Evolutionary conservation across 192 early-diverging fungal species (phyloP).

Genomic region (Chytriomyces confervae): DNA sequence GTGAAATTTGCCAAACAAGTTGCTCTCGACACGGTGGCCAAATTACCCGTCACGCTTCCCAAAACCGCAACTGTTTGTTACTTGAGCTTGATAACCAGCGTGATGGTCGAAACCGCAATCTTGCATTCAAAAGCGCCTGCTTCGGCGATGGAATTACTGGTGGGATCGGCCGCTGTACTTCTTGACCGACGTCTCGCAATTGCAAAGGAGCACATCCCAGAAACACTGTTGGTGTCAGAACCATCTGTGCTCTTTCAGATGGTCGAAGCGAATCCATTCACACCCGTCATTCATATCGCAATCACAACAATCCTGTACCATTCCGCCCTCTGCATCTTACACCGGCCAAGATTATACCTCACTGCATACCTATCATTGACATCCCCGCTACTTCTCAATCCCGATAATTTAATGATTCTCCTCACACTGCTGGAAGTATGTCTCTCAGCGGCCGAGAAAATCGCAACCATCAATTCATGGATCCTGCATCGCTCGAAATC

Average conservation of each 20-base stretch:
- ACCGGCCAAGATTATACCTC: conserved; percentile 11
- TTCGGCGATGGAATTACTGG: background rate
- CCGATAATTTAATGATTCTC: background rate
- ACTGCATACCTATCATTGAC: conserved; percentile 11
- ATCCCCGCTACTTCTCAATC: background rate
- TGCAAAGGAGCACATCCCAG: background rate
- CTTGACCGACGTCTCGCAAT: background rate
- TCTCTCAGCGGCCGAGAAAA: background rate
- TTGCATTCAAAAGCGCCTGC: background rate
- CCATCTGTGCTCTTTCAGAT: background rate
- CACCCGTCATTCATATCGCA: background rate
- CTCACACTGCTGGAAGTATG: conserved; percentile 1
- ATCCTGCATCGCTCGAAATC: conserved; percentile 1
- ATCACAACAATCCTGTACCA: conserved; percentile 25
- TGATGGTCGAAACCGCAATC: background rate
- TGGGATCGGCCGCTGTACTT: background rate
- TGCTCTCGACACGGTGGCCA: background rate
- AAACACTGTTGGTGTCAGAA: background rate
- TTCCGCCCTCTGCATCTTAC: background rate
- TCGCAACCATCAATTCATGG: background rate
- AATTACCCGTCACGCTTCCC: background rate
- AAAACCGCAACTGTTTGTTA: background rate
- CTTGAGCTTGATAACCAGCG: background rate
- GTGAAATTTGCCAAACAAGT: background rate
- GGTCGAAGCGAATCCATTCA: background rate